phyloP scores from a whole-genome alignment of 139 green algal species.

The Coelastrella sp. region DNA sequence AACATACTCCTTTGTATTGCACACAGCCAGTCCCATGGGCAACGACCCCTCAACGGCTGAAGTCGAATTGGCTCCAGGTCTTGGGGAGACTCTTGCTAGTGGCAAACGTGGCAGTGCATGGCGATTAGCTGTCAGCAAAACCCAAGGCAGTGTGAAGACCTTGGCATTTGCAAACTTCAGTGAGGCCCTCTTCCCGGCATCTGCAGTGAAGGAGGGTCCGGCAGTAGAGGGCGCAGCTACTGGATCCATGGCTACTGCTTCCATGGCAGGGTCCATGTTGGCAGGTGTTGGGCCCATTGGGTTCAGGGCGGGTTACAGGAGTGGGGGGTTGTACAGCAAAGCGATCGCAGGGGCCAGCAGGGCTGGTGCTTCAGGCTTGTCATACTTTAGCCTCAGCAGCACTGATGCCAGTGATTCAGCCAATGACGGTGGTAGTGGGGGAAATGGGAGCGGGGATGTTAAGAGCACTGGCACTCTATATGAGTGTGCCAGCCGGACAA shows the following conservation, averaged over 20 bases:
- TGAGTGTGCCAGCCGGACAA: constrained; percentile 55
- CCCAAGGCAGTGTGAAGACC: constrained; percentile 65
- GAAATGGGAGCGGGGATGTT: not conserved
- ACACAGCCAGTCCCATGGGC: constrained; percentile 83
- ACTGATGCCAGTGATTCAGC: not conserved
- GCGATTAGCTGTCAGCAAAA: constrained; percentile 86
- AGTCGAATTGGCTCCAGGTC: constrained; percentile 88
- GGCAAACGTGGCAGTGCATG: constrained; percentile 91
- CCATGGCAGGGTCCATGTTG: not conserved
- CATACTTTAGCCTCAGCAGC: not conserved
- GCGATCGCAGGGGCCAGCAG: not conserved
- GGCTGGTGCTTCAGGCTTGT: not conserved
- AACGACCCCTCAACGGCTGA: constrained; percentile 66
- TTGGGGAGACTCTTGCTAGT: constrained; percentile 95
- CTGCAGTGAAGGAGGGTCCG: not conserved
- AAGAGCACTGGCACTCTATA: not conserved
- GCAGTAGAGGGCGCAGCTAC: not conserved
- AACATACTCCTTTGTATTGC: constrained; percentile 88
- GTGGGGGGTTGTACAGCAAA: not conserved
- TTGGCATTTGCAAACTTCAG: constrained; percentile 96
- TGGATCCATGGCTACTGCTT: not conserved
- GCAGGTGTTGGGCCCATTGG: not conserved
- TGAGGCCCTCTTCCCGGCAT: constrained; percentile 67
- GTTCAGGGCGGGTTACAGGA: not conserved
- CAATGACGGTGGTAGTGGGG: not conserved